Evolutionary conservation across 2,329 filamentous ascomycete species (phyloP), one percentile per base, ranked within the genome.

Genomic region (Colletotrichum musicola): DNA sequence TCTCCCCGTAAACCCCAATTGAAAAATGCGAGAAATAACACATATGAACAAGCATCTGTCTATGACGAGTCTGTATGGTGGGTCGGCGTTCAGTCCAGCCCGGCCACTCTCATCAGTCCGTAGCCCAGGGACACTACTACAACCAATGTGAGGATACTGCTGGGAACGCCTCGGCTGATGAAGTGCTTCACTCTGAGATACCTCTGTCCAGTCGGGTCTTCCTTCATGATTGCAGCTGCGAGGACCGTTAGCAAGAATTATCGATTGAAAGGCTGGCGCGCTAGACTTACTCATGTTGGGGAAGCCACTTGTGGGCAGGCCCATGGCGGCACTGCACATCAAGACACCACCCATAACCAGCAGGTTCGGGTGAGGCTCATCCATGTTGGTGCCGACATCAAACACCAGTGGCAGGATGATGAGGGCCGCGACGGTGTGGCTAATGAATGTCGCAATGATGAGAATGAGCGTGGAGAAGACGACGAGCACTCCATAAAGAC

Each of bases 311-410:
- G 96, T 99, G 3, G 96, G 96, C 80, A 99, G 81, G 13, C 91
- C 96, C 96, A 99, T 99, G 2, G 94, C 96, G n/a, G 95, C 95
- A 72, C 92, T 95, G 77, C 96, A 98, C 94, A 99, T 99, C 71
- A 99, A 82, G 12, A 97, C 95, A 62, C 93, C 91, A 0, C 91
- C 93, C 95, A 99, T 98, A 71, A 99, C 96, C 68, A 99, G 83
- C 69, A 99, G 82, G 79, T 98, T 98, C 9, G 96, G 95, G 77
- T 97, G 94, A 30, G 95, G 95, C 77, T 97, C 87, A 3, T 91
- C 88, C 94, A 99, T 97, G 57, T 85, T 86, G 69, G 89, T 85
- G 18, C 96, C 97, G 9, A 99, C 94, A 73, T 96, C 89, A 74
- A 90, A 89, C 1, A 99, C 95, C 1, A 99, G 87, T 1, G 96